Evolutionary conservation across 1,284 basidiomycete species (phyloP), one percentile per base, ranked within the genome.

Genomic region (Puccinia polysora): DNA sequence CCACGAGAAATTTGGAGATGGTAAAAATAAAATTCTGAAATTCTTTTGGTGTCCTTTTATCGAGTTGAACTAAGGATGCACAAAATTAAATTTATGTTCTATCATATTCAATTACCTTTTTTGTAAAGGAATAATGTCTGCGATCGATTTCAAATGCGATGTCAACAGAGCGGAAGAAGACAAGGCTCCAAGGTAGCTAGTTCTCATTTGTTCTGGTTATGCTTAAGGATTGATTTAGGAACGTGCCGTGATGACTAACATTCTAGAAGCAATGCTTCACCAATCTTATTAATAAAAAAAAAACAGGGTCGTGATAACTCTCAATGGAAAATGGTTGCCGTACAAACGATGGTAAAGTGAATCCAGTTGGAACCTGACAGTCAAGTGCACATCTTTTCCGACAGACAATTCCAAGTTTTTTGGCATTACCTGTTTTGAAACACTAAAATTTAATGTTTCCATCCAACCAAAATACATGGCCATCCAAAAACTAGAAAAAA

Each of bases 1-100:
- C 23, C 47, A 65, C 28, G 63, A 65, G 47, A 65, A 65, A 47
- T 65, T 65, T 65, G 63, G 63, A 28, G 63, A 65, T 53, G 63
- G 63, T 53, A 36, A n/a, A n/a, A 65, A 38, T 34, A 6, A 50
- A 7, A 20, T 23, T 49, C 10, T 8, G 8, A 43, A 43, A 7
- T 18, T 18, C 34, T 36, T 40, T 2, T 56, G 2, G n/a, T n/a
- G n/a, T n/a, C n/a, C n/a, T n/a, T 47, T 47, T 47, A 12, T n/a
- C n/a, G 43, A 47, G 12, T n/a, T 47, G 43, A 47, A 47, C 43
- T 47, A n/a, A n/a, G n/a, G n/a, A n/a, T n/a, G n/a, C n/a, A n/a
- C n/a, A n/a, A n/a, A n/a, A n/a, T n/a, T n/a, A n/a, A n/a, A n/a
- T n/a, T 47, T 47, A 47, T n/a, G 28, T 20, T 20, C n/a, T 53